Evolutionary conservation across 2,329 filamentous ascomycete genomes (phyloP), one percentile per base, ranked within the genome.

Genomic region (Tolypocladium amazonense): DNA sequence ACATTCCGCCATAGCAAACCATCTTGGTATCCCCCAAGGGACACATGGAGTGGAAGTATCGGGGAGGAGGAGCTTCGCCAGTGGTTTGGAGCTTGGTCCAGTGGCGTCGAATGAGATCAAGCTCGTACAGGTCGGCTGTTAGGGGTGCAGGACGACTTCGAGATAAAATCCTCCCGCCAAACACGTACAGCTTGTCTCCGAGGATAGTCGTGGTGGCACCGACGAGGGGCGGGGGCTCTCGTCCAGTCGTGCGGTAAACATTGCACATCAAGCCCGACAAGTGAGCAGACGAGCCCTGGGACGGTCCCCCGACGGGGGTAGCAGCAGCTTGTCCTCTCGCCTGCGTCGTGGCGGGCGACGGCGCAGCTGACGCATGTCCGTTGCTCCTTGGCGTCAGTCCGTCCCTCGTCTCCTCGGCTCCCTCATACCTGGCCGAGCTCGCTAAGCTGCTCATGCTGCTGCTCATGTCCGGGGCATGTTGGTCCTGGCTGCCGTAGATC

Each of bases 1-100:
- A 97, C 94, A 99, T 99, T 66, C 94, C 94, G 60, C 94, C 94
- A 73, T 97, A 99, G 74, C 93, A 97, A 4, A 99, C 93, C 72
- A 99, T 81, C 73, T 97, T 99, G 3, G 91, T 93, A 71, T 97
- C 94, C 27, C 94, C 94, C 2, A 99, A 77, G 1, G 90, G 84
- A 72, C 94, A 99, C 72, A 97, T 89, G 64, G 92, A 97, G 77
- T 99, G 94, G 65, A 99, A 99, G 72, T 99, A 99, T 62, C 94
- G 85, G 11, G 94, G 91, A 2, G 92, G 89, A 1, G 94, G 94
- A 43, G 95, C 78, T 67, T 97, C 92, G 53, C 94, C 94, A 35
- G 79, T 82, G 0, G 90, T 87, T 58, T 96, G 90, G 30, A 97
- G 73, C 71, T 92, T 97, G 15, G 88, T 91, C 94, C 94, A 99